phyloP scores from a whole-genome alignment of 331 rosid genomes.

The Malus hybrid region DNA sequence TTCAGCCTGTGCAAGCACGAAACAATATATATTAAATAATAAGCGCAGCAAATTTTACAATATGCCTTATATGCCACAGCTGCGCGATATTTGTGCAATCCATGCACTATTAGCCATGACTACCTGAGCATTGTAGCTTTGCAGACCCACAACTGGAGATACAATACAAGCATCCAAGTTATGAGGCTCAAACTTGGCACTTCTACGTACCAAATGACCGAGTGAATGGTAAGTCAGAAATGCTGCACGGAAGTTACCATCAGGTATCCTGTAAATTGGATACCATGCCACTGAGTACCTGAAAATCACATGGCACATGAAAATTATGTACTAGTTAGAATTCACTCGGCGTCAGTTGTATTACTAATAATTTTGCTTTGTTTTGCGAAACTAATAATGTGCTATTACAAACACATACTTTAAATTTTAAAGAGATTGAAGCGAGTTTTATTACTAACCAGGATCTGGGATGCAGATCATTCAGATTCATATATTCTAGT shows the following conservation, averaged over 20 bases:
- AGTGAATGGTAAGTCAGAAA: constrained; percentile 88
- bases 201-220: constrained; percentile 56
- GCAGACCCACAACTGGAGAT: constrained; percentile 83
- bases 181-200: constrained; percentile 21
- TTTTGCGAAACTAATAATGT: not conserved
- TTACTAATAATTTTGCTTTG: not conserved
- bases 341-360: not conserved
- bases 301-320: constrained; percentile 26
- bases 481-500: constrained; percentile 43
- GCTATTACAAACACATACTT: not conserved
- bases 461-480: constrained; percentile 71
- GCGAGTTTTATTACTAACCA: constrained; percentile 42
- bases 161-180: constrained; percentile 35
- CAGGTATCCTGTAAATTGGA: constrained; percentile 86
- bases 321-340: constrained; percentile 12
- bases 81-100: not conserved
- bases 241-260: constrained; percentile 70
- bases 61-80: not conserved
- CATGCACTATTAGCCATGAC: not conserved
- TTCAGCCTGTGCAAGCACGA: constrained; percentile 46
- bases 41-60: not conserved
- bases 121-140: constrained; percentile 83
- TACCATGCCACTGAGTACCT: constrained; percentile 97
- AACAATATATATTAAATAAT: not conserved
- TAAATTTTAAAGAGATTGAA: not conserved